Evolutionary conservation across 106 monocot species (phyloP).

Genomic region (Dendrobium chrysotoxum): DNA sequence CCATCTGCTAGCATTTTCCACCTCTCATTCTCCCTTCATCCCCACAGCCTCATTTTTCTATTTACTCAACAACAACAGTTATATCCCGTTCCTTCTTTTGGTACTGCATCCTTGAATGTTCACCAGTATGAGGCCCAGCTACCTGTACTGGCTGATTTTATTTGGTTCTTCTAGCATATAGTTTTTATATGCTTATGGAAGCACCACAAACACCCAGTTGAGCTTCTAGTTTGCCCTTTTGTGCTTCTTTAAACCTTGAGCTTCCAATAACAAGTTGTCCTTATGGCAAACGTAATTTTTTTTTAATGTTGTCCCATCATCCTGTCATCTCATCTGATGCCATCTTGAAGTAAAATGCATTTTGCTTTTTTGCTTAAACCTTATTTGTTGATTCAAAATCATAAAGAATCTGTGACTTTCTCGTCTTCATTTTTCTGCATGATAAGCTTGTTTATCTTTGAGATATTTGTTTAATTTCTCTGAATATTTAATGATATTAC

Average conservation of each 20-base stretch:
- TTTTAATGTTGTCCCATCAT: not conserved
- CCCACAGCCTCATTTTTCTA: not conserved
- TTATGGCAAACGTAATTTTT: not conserved
- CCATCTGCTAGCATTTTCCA: not conserved
- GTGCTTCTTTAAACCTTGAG: not conserved
- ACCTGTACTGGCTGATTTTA: not conserved
- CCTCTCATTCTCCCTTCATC: not conserved
- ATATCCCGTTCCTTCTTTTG: not conserved
- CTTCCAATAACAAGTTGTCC: not conserved
- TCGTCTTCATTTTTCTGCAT: not conserved
- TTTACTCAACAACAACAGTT: not conserved
- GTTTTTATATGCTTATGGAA: not conserved
- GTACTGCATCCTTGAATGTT: not conserved
- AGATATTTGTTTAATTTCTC: not conserved
- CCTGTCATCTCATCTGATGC: not conserved
- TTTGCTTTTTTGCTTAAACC: not conserved
- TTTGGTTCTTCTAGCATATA: slow-evolving; percentile 1
- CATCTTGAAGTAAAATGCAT: slow-evolving; percentile 3
- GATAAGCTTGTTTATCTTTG: not conserved
- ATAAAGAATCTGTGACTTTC: not conserved
- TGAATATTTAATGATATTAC: slow-evolving; percentile 3
- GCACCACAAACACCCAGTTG: not conserved
- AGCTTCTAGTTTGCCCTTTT: not conserved
- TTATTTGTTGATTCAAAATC: not conserved
- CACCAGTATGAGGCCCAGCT: not conserved